These are phyloP conservation scores for Cadophora gregata DNA, from an alignment of 2,329 filamentous ascomycete species.

Conservation along the genomic window DNA sequence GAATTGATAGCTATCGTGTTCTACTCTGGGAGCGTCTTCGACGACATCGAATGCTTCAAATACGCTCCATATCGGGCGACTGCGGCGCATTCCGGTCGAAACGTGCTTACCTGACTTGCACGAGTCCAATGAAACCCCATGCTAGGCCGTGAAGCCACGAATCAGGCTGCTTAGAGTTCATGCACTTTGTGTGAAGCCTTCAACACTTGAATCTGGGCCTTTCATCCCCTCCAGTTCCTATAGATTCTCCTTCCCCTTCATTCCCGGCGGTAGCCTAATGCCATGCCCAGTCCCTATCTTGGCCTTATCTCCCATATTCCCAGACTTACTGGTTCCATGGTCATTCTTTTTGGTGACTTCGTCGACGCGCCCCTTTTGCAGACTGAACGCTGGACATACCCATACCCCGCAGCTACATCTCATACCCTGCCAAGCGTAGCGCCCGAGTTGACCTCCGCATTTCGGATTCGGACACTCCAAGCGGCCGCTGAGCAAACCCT, in stretches of 20 bases:
- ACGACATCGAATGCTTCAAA: not conserved
- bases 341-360: constrained; percentile 51
- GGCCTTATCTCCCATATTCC: constrained; percentile 14
- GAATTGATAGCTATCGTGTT: not conserved
- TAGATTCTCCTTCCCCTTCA: constrained; percentile 44
- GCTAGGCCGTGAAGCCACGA: constrained; percentile 2
- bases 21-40: not conserved
- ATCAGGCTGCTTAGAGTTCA: constrained; percentile 15
- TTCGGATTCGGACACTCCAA: constrained; percentile 80
- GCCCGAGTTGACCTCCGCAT: constrained; percentile 84
- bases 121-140: constrained; percentile 14
- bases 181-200: constrained; percentile 11
- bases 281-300: constrained; percentile 40
- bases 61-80: constrained; percentile 17
- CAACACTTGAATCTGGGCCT: not conserved
- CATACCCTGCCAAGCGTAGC: constrained; percentile 96
- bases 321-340: constrained; percentile 18
- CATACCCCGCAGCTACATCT: constrained; percentile 89
- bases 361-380: constrained; percentile 84
- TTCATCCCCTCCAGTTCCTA: constrained; percentile 20
- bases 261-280: constrained; percentile 62
- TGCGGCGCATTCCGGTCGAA: constrained; percentile 22
- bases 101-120: constrained; percentile 23
- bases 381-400: constrained; percentile 88
- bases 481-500: constrained; percentile 82